These are phyloP conservation scores for Delitschia confertaspora DNA, from an alignment of 495 filamentous ascomycete species.

Conservation along the genomic window DNA sequence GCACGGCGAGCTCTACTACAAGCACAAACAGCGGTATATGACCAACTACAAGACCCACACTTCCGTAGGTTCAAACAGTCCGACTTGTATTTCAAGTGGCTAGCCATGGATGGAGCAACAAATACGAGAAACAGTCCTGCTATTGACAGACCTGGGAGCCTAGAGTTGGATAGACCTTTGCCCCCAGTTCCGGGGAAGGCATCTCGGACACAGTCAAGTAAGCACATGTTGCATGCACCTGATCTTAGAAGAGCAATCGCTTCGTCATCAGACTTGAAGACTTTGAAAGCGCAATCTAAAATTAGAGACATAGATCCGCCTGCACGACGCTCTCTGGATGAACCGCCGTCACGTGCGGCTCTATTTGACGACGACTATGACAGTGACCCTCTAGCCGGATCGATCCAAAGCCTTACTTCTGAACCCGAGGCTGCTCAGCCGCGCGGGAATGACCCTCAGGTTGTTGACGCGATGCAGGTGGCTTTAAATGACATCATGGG, in stretches of 20 bases:
- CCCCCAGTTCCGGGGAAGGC: conserved; percentile 20
- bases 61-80: conserved; percentile 84
- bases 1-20: conserved; percentile 73
- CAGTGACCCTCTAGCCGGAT: conserved; percentile 52
- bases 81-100: conserved; percentile 88
- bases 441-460: conserved; percentile 38
- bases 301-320: conserved; percentile 35
- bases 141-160: conserved; percentile 15
- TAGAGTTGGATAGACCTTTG: conserved; percentile 25
- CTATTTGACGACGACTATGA: conserved; percentile 62
- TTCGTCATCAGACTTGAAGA: conserved; percentile 49
- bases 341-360: conserved; percentile 44
- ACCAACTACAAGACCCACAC: conserved; percentile 69
- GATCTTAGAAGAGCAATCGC: conserved; percentile 51
- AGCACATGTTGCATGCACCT: conserved; percentile 19
- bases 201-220: conserved; percentile 16
- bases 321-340: conserved; percentile 48
- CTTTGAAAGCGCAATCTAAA: conserved; percentile 38
- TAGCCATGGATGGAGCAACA: conserved; percentile 77
- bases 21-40: conserved; percentile 73
- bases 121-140: conserved; percentile 17
- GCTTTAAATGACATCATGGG: conserved; percentile 94
- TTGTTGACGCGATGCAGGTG: conserved; percentile 89
- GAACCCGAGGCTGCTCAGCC: conserved; percentile 27
- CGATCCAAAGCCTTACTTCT: conserved; percentile 49